phyloP scores from a whole-genome alignment of 2,329 filamentous ascomycete genomes.

The Cercospora sp. region DNA sequence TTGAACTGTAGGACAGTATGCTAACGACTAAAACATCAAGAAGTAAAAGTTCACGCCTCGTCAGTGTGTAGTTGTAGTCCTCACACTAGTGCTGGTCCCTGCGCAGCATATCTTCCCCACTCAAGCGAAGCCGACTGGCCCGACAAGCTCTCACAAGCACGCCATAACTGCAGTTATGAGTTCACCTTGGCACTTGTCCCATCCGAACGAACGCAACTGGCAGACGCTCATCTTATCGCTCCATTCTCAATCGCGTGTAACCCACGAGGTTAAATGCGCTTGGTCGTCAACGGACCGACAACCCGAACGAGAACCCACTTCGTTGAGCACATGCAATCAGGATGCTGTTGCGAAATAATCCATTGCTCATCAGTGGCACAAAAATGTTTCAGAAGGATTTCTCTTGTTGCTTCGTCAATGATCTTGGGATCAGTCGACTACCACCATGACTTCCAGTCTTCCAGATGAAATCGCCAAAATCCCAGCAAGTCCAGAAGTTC shows the following conservation, averaged over 20 bases:
- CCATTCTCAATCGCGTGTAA: background rate
- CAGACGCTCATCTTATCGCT: constrained; percentile 1
- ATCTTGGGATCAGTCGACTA: background rate
- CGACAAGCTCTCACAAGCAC: constrained; percentile 10
- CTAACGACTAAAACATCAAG: background rate
- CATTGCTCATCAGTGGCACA: background rate
- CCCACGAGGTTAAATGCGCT: background rate
- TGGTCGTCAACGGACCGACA: constrained; percentile 4
- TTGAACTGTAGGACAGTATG: background rate
- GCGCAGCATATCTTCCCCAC: constrained; percentile 2
- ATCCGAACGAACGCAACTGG: background rate
- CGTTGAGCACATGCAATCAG: background rate
- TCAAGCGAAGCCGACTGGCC: constrained; percentile 2
- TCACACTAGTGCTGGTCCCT: background rate
- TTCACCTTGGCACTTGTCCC: background rate
- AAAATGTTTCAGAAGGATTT: background rate
- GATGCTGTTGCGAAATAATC: background rate
- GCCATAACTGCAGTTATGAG: constrained; percentile 10
- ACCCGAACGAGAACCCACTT: background rate
- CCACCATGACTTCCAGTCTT: background rate
- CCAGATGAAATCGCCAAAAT: background rate
- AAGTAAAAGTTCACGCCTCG: background rate
- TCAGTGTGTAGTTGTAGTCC: background rate
- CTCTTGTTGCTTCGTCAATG: background rate
- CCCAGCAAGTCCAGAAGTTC: background rate